phyloP scores from a whole-genome alignment of 805 yeast species.

The Saccharomycopsis selenospora region DNA sequence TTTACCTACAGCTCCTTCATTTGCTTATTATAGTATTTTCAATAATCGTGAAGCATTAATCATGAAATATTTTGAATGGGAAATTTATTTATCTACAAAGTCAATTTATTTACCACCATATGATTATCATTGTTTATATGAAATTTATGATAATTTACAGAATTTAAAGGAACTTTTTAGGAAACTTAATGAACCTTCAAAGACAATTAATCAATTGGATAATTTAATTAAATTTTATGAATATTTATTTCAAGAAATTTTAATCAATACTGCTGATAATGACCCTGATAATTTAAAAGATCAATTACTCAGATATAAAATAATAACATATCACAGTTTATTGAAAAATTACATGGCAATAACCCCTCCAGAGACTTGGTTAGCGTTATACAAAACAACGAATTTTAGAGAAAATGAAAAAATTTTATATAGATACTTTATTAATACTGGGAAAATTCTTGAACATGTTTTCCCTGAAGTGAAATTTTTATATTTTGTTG shows the following conservation, averaged over 20 bases:
- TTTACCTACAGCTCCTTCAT: background rate
- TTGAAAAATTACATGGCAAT: constrained; percentile 1
- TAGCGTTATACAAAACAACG: background rate
- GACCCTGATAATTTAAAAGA: constrained; percentile 7
- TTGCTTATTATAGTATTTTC: background rate
- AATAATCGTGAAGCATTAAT: constrained; percentile 8
- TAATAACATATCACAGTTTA: constrained; percentile 3
- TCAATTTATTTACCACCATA: constrained; percentile 16
- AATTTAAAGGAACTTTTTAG: constrained; percentile 2
- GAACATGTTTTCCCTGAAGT: constrained; percentile 17
- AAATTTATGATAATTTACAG: constrained; percentile 7
- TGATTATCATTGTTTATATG: constrained; percentile 9
- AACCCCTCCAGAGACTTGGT: constrained; percentile 10
- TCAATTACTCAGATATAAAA: background rate
- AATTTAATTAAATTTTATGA: constrained; percentile 8
- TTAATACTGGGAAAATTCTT: constrained; percentile 8
- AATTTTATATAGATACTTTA: constrained; percentile 11
- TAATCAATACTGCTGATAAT: background rate
- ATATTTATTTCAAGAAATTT: constrained; percentile 9
- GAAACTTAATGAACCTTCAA: background rate
- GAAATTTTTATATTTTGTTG: constrained; percentile 12
- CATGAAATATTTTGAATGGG: constrained; percentile 20
- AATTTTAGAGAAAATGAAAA: constrained; percentile 7
- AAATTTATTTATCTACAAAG: constrained; percentile 8
- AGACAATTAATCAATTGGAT: background rate